phyloP scores from a whole-genome alignment of 2,329 filamentous ascomycete species.

The Fusarium longipes region DNA sequence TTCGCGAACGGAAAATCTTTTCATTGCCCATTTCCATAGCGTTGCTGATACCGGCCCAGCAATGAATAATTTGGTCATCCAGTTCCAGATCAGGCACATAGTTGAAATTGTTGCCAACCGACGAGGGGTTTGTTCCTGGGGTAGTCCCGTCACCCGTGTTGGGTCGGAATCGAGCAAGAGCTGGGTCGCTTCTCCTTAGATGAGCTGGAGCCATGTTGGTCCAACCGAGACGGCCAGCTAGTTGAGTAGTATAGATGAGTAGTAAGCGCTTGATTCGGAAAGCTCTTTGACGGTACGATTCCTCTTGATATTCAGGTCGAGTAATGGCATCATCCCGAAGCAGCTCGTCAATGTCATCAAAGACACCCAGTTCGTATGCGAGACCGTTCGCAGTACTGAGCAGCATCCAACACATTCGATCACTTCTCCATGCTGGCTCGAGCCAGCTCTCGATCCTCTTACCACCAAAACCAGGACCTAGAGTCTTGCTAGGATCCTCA shows the following conservation, averaged over 20 bases:
- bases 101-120: slow-evolving; percentile 68
- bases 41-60: slow-evolving; percentile 93
- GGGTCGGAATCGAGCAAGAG: slow-evolving; percentile 63
- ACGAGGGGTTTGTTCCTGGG: slow-evolving; percentile 68
- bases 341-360: slow-evolving; percentile 85
- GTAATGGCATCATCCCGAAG: slow-evolving; percentile 68
- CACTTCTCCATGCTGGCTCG: slow-evolving; percentile 93
- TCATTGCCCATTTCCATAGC: slow-evolving; percentile 93
- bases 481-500: slow-evolving; percentile 48
- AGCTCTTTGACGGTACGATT: slow-evolving; percentile 79
- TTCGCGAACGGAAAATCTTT: slow-evolving; percentile 85
- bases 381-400: slow-evolving; percentile 90
- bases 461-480: slow-evolving; percentile 74
- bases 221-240: slow-evolving; percentile 91
- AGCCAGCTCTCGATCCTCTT: slow-evolving; percentile 94
- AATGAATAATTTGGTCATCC: slow-evolving; percentile 79
- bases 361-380: slow-evolving; percentile 93
- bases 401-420: slow-evolving; percentile 98
- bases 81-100: slow-evolving; percentile 75
- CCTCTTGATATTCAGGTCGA: slow-evolving; percentile 76
- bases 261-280: slow-evolving; percentile 86
- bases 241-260: slow-evolving; percentile 90
- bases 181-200: slow-evolving; percentile 67
- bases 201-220: slow-evolving; percentile 90
- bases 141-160: slow-evolving; percentile 67